Base-by-base conservation (phyloP, 2,329 filamentous ascomycete species). In the Blastomyces parvus region DNA sequence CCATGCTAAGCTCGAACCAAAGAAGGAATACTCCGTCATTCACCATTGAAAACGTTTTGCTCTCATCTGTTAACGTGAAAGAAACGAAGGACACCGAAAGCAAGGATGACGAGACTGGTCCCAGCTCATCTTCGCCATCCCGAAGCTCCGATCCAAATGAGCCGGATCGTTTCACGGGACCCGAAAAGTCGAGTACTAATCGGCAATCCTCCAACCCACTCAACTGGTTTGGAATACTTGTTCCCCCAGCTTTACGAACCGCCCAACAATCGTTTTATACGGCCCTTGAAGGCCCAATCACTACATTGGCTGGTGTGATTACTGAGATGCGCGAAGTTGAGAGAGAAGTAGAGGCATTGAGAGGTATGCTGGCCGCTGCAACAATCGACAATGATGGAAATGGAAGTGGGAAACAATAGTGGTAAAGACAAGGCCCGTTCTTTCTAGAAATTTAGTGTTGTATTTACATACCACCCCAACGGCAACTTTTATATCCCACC, bases 151-250 rank as follows among this genome's bases (percentile, higher is more conserved):
- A 11, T 5, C 36, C n/a, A 17, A 22, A 19, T 42, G n/a, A 40
- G 22, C n/a, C 13, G 6, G n/a, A 27, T 25, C 11, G 5, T 22
- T 27, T 9, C n/a, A 25, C 13, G 22, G 36, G 42, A 17, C 19
- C 36, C 2, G 13, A 58, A 25, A 40, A 42, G 22, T 13, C 55
- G 9, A 42, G 38, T 2, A 14, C 8, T 42, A 22, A 33, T 27
- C 62, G 63, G 64, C 68, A 55, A 33, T 72, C 73, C 25, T 69
- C 70, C 58, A 76, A 82, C 64, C 80, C 80, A 8, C 67, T 82
- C 30, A 72, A 73, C 27, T 81, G 79, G 79, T 82, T 80, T 67
- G 80, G 80, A 6, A 77, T 82, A 50, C 70, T 82, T 14, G 74
- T 79, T 22, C 77, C 80, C 2, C 72, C 72, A 11, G 73, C 77